Evolutionary conservation across 2,329 filamentous ascomycete genomes (phyloP).

Genomic region (Aspergillus hortae): DNA sequence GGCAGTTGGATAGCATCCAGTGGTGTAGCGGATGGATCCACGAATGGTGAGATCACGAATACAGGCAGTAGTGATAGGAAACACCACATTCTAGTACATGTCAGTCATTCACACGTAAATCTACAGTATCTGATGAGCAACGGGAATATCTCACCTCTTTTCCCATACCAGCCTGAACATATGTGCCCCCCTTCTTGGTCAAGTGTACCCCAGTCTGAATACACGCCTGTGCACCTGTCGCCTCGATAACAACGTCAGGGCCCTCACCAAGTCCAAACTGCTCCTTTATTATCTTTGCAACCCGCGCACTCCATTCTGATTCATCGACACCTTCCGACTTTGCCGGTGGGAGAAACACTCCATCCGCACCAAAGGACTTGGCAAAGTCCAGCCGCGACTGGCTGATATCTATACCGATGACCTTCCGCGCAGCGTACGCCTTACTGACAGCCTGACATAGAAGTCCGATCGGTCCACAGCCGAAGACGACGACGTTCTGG

Average conservation of each 20-base stretch:
- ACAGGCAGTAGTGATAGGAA: constrained; percentile 51
- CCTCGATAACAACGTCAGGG: constrained; percentile 50
- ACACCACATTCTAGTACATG: constrained; percentile 41
- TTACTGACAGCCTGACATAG: constrained; percentile 47
- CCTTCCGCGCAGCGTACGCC: constrained; percentile 43
- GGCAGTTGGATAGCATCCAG: constrained; percentile 49
- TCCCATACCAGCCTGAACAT: constrained; percentile 53
- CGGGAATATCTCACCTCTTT: constrained; percentile 29
- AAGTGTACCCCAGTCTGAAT: constrained; percentile 48
- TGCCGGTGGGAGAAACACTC: constrained; percentile 39
- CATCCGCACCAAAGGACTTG: constrained; percentile 43
- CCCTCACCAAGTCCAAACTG: constrained; percentile 42
- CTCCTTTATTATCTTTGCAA: constrained; percentile 40
- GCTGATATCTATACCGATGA: constrained; percentile 49
- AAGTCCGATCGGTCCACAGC: constrained; percentile 50
- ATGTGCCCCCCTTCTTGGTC: constrained; percentile 46
- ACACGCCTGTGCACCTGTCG: constrained; percentile 46
- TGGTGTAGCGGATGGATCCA: constrained; percentile 51
- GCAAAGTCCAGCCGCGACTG: constrained; percentile 43
- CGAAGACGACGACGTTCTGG: constrained; percentile 48
- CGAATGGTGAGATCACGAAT: constrained; percentile 48
- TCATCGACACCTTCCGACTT: constrained; percentile 25
- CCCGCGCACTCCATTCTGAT: constrained; percentile 34
- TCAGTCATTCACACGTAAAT: neutral
- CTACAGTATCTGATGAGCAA: too few species aligned